Evolutionary conservation across 225 moss, liverwort and hornwort genomes (phyloP), one percentile per base, ranked within the genome.

Genomic region (Pseudisothecium myosuroides): DNA sequence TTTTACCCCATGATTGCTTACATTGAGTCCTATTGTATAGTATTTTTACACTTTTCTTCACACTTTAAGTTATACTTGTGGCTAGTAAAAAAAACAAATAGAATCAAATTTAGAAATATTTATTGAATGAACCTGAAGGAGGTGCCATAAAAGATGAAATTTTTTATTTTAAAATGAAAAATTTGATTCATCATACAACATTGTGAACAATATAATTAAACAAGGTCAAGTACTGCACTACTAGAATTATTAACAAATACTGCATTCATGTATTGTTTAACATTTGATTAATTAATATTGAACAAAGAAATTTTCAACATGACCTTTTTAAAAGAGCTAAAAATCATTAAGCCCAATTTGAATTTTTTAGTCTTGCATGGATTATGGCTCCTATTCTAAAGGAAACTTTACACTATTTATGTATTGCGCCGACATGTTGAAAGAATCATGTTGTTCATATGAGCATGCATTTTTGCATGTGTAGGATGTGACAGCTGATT

Each of bases 401-500:
- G 3, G 5, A 0, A 82, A 24, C 3, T 18, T 59, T 8, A 41
- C 0, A 56, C 17, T 41, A 59, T 59, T 80, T 12, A 41, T 56
- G 8, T 29, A 18, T 39, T 81, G 4, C 1, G 0, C 19, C 10
- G 32, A 45, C 1, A 32, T 47, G 4, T 0, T 23, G 0, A 50
- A 83, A 65, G 5, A 47, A 23, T 34, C 5, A 2, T 50, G n/a
- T 41, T 39, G 1, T 65, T 77, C 11, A 16, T 62, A 17, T 32
- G 1, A 52, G 5, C 10, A 52, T 54, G 11, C 4, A 21, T 64
- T 65, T 34, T 85, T 5, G 12, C 5, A 32, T 82, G 34, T 87
- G 29, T 78, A 94, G 92, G 92, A 92, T 32, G 91, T 98, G 11
- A 94, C 95, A 5, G 19, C 60, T 0, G 68, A 92, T 2, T 98